Conservation (phyloP, 805 yeast genomes). For the Millerago galiae region DNA sequence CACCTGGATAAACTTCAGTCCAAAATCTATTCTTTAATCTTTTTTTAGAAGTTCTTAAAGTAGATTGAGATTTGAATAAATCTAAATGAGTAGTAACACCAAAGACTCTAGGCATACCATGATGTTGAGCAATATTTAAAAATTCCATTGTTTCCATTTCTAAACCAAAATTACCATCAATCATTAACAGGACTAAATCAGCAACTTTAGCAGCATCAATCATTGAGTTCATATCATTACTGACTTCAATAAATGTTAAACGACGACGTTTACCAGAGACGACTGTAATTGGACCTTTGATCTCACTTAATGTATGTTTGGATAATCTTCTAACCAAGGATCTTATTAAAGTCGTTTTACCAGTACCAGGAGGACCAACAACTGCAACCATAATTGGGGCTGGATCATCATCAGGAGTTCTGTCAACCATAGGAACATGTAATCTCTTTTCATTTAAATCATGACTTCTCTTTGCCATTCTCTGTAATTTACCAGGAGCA, state of each 20-base stretch:
- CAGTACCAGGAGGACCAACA: constrained; percentile 99
- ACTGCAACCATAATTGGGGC: constrained; percentile 96
- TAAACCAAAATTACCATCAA: constrained; percentile 96
- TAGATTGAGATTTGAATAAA: constrained; percentile 81
- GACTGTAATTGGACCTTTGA: constrained; percentile 94
- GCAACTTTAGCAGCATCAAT: constrained; percentile 94
- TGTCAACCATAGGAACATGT: constrained; percentile 96
- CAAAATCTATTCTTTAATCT: constrained; percentile 90
- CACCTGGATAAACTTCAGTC: constrained; percentile 99
- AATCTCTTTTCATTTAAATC: constrained; percentile 76
- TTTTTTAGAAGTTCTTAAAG: constrained; percentile 87
- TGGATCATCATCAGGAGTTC: constrained; percentile 96
- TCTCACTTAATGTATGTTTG: constrained; percentile 76
- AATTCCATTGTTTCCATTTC: constrained; percentile 99
- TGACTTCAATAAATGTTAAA: constrained; percentile 87
- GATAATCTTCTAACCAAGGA: constrained; percentile 83
- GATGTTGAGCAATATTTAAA: constrained; percentile 91
- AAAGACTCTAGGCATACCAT: constrained; percentile 96
- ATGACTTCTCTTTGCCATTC: constrained; percentile 76
- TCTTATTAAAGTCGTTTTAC: constrained; percentile 88
- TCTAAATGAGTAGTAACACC: constrained; percentile 96
- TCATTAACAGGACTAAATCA: constrained; percentile 79
- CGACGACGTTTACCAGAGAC: constrained; percentile 94
- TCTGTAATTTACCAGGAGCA: constrained; percentile 80
- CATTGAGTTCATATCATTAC: constrained; percentile 91